Conservation (phyloP, 805 yeast species). For the Barnettozyma wickerhamii region DNA sequence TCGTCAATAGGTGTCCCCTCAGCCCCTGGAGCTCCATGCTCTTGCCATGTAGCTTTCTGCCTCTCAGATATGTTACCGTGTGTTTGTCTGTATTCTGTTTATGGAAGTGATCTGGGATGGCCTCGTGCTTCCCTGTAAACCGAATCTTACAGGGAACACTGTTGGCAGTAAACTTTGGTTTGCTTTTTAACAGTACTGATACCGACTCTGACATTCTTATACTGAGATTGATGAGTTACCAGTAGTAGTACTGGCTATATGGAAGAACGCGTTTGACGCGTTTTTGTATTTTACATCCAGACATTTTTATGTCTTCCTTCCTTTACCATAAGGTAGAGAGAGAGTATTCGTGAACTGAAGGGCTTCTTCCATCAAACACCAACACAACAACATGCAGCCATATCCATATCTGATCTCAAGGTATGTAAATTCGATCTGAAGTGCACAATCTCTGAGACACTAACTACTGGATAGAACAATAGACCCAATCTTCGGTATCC, state of each 20-base stretch:
- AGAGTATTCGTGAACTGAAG: too few species aligned
- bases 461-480: constrained; percentile 34
- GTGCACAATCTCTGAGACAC: neutral
- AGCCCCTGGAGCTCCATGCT: constrained; percentile 7
- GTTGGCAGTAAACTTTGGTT: constrained; percentile 12
- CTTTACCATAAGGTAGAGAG: too few species aligned
- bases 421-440: constrained; percentile 11
- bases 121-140: constrained; percentile 17
- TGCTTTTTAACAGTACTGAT: neutral
- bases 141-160: constrained; percentile 26
- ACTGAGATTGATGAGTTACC: neutral
- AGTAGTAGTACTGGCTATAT: too few species aligned
- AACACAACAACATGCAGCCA: constrained; percentile 3
- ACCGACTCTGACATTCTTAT: constrained; percentile 3
- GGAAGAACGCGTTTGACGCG: neutral
- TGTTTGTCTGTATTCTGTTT: constrained; percentile 9
- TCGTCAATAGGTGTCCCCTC: constrained; percentile 19
- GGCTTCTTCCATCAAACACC: neutral
- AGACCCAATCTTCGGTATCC: constrained; percentile 64
- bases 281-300: neutral
- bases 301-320: too few species aligned
- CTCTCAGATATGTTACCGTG: constrained; percentile 29
- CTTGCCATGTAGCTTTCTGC: constrained; percentile 31
- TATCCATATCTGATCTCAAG: constrained; percentile 23
- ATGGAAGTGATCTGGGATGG: constrained; percentile 16